Percentiles rank a stretch among this genome's conserved stretches.
These are phyloP conservation scores for Pseudogymnoascus pannorum DNA, from an alignment of 2,329 filamentous ascomycete genomes.

Conservation along the genomic window DNA sequence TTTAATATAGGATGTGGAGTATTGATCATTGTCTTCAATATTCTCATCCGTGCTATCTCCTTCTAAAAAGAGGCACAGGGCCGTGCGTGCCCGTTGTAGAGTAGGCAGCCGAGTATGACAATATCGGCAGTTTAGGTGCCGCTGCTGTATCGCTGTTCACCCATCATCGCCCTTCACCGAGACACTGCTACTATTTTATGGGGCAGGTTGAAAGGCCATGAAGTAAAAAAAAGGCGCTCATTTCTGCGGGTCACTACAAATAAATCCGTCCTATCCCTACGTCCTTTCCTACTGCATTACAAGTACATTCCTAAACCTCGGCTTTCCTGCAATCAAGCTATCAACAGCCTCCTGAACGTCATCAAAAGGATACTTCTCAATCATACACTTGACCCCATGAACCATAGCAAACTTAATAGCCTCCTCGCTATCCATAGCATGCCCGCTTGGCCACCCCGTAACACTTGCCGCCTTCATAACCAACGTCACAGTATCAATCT, in stretches of 20 bases:
- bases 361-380: slow-evolving; percentile 56
- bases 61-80: neutral
- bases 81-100: neutral
- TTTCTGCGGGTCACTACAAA: neutral
- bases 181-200: neutral
- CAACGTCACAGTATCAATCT: slow-evolving; percentile 37
- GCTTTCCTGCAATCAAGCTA: neutral
- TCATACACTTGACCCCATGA: slow-evolving; percentile 56
- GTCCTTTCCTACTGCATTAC: neutral
- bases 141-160: neutral
- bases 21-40: neutral
- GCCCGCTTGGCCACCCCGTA: slow-evolving; percentile 55
- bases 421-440: slow-evolving; percentile 56
- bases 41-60: neutral
- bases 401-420: slow-evolving; percentile 57
- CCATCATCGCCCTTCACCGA: neutral
- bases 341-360: slow-evolving; percentile 27
- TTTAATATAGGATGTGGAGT: neutral
- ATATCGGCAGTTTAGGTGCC: neutral
- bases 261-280: slow-evolving; percentile 28
- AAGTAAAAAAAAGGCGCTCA: neutral
- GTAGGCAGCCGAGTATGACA: neutral
- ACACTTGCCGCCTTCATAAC: slow-evolving; percentile 50
- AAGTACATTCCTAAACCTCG: neutral
- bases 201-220: neutral